Conservation (phyloP, 2,329 filamentous ascomycete species). For the Colletotrichum horii region DNA sequence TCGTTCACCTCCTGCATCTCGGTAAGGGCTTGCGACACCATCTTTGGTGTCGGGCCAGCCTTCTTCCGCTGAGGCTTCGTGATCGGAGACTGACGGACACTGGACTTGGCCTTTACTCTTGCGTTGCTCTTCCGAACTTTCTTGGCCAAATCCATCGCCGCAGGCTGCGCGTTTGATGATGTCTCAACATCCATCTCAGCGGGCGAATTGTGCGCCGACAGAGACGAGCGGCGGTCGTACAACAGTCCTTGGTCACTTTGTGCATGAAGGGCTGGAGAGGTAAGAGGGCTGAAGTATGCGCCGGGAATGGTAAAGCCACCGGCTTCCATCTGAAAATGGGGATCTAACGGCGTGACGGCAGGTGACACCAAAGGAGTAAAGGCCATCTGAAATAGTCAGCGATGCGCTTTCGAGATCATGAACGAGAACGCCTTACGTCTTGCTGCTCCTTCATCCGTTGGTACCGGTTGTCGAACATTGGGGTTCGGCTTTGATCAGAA, state of each 20-base stretch:
- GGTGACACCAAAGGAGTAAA: conserved; percentile 85
- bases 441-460: conserved; percentile 73
- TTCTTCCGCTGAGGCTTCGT: conserved; percentile 69
- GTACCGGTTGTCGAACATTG: conserved; percentile 68
- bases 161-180: conserved; percentile 35
- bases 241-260: conserved; percentile 60
- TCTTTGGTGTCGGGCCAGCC: conserved; percentile 55
- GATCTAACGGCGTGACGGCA: conserved; percentile 81
- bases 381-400: conserved; percentile 59
- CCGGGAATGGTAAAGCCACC: conserved; percentile 67
- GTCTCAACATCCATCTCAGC: conserved; percentile 62
- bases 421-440: conserved; percentile 55
- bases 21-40: conserved; percentile 60
- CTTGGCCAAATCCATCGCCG: conserved; percentile 54
- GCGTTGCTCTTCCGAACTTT: conserved; percentile 59
- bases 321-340: conserved; percentile 66
- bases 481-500: conserved; percentile 59
- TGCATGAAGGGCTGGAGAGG: conserved; percentile 79
- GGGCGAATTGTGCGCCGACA: conserved; percentile 55
- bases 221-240: conserved; percentile 50
- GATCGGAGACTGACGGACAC: conserved; percentile 74
- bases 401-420: conserved; percentile 9
- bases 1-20: conserved; percentile 54
- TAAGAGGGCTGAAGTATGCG: conserved; percentile 83
- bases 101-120: conserved; percentile 57